These are phyloP conservation scores for Breynia disticha DNA, from an alignment of 441 rosid species.

Conservation along the genomic window DNA sequence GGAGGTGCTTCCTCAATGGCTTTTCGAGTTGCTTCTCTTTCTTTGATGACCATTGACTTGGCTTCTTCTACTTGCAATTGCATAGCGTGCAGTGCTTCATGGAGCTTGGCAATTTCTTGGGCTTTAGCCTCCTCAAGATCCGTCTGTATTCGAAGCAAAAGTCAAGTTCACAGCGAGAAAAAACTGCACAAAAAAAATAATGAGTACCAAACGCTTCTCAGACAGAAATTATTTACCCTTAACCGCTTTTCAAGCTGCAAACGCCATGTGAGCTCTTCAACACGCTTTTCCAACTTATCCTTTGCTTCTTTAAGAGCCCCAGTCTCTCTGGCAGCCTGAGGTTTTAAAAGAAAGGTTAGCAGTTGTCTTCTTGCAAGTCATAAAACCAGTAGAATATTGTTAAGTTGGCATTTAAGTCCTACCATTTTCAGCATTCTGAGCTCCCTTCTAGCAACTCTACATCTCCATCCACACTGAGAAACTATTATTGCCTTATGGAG, in stretches of 20 bases:
- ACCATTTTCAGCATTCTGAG: slow-evolving; percentile 62
- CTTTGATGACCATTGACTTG: slow-evolving; percentile 46
- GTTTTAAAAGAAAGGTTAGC: neutral
- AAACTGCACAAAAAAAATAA: neutral
- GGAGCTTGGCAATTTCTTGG: slow-evolving; percentile 70
- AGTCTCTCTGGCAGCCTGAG: slow-evolving; percentile 78
- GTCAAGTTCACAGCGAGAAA: neutral
- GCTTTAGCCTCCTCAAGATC: slow-evolving; percentile 82
- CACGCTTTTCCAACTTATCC: slow-evolving; percentile 72
- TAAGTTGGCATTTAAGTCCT: slow-evolving; percentile 14
- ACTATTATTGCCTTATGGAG: slow-evolving; percentile 40
- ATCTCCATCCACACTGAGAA: slow-evolving; percentile 60
- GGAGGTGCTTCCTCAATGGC: too few species aligned
- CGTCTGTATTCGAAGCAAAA: slow-evolving; percentile 34
- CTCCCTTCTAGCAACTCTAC: slow-evolving; percentile 51
- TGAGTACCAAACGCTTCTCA: neutral
- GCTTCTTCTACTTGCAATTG: slow-evolving; percentile 55
- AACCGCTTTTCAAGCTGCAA: slow-evolving; percentile 56
- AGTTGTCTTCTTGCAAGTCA: neutral
- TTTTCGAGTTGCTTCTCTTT: slow-evolving; percentile 66
- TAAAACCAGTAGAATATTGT: neutral
- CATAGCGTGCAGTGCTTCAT: slow-evolving; percentile 51
- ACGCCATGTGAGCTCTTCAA: slow-evolving; percentile 68
- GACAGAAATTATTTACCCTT: slow-evolving; percentile 28
- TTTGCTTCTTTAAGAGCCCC: slow-evolving; percentile 80